phyloP scores from a whole-genome alignment of 164 flowering plant genomes.

The Vitis rupestris region DNA sequence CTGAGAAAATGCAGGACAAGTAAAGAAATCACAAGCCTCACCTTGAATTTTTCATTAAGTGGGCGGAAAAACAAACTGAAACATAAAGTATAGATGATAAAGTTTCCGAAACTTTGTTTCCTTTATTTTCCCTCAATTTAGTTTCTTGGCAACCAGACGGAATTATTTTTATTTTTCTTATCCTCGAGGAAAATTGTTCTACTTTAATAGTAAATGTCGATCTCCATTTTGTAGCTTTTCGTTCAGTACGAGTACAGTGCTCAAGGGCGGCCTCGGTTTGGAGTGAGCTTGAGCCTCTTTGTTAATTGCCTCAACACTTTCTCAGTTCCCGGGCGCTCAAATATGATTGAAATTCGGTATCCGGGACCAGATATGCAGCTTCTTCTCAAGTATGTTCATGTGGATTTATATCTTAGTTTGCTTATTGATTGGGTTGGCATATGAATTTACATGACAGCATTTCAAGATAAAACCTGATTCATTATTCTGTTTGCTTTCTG shows the following conservation, averaged over 20 bases:
- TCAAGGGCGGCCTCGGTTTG: constrained; percentile 80
- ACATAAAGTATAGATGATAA: neutral
- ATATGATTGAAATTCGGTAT: constrained; percentile 64
- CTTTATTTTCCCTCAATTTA: neutral
- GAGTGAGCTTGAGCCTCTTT: constrained; percentile 84
- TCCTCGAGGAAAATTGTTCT: no score
- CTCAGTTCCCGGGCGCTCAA: constrained; percentile 61
- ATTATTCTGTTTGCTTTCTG: no score
- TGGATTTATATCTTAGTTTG: neutral
- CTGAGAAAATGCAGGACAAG: neutral
- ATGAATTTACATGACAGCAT: neutral
- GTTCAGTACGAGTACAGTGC: constrained; percentile 63
- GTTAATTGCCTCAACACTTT: constrained; percentile 83
- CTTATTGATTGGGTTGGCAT: neutral
- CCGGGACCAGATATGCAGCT: constrained; percentile 99
- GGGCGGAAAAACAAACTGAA: no score
- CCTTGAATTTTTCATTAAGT: no score
- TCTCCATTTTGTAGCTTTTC: constrained; percentile 55
- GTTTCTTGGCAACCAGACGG: no score
- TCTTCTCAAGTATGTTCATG: constrained; percentile 62
- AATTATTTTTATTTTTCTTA: neutral
- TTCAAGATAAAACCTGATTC: neutral
- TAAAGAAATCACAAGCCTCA: neutral
- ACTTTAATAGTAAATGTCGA: no score
- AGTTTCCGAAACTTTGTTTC: neutral